Percentiles rank a stretch among this genome's conserved stretches.
These are phyloP conservation scores for Cucumis variabilis DNA, from an alignment of 331 rosid genomes.

Conservation along the genomic window DNA sequence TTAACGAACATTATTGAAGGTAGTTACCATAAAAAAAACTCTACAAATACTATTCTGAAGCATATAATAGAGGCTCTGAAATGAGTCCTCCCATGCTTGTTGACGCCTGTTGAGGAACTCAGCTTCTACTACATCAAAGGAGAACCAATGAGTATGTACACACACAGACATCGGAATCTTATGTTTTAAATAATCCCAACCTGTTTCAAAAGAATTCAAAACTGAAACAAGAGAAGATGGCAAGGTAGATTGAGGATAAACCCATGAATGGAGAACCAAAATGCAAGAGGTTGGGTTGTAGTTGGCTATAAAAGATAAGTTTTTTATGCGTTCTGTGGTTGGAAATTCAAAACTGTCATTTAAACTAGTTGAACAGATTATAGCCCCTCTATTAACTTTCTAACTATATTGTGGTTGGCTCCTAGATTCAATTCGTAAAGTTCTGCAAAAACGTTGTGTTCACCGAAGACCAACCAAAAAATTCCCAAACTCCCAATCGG, in stretches of 20 bases:
- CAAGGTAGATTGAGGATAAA: conserved; percentile 85
- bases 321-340: too few species aligned
- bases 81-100: too few species aligned
- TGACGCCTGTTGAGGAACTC: conserved; percentile 81
- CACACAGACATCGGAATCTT: conserved; percentile 7
- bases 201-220: conserved; percentile 70
- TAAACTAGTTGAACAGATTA: conserved; percentile 41
- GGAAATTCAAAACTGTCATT: too few species aligned
- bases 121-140: conserved; percentile 60
- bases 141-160: conserved; percentile 21
- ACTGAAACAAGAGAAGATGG: conserved; percentile 75
- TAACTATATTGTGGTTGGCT: conserved; percentile 33
- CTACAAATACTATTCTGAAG: too few species aligned
- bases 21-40: too few species aligned
- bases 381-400: conserved; percentile 32
- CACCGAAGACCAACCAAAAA: conserved; percentile 26
- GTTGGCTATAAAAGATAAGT: too few species aligned
- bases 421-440: conserved; percentile 38
- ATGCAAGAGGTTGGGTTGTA: conserved; percentile 36
- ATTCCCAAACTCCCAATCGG: conserved; percentile 42
- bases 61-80: too few species aligned
- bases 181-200: conserved; percentile 57
- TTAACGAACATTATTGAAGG: too few species aligned
- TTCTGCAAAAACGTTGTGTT: conserved; percentile 28
- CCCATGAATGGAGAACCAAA: conserved; percentile 78